Evolutionary conservation across 2,329 filamentous ascomycete species (phyloP), one percentile per base, ranked within the genome.

Genomic region (Pseudocercospora crystallina): DNA sequence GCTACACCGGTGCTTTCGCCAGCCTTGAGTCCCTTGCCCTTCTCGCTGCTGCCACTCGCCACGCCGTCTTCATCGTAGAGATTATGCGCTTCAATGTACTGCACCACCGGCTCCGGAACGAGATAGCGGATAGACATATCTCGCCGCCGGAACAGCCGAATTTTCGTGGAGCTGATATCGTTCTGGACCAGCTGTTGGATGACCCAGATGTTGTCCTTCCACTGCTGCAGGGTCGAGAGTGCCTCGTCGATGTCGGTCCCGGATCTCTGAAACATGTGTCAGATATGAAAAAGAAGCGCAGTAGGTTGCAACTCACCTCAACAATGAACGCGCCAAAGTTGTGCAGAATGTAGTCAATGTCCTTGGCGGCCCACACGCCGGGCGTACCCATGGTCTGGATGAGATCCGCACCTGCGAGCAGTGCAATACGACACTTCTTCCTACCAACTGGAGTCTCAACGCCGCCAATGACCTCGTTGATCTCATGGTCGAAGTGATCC

Each of bases 241-340:
- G 91, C 90, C 65, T 95, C 88, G 56, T 95, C 88, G 43, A 95
- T 87, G 64, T 95, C 89, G 15, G 90, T 95, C 37, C 90, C 91
- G 35, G 84, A 85, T 53, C 92, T 83, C 76, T 96, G 35, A 5
- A 26, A 15, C 17, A 9, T 33, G 12, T 36, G 46, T 49, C 31
- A 49, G 46, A 32, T 9, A 12, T 8, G 5, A 36, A 5, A 15
- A 5, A 8, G n/a, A 17, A 8, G 32, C 3, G 11, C 12, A 34
- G 31, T 4, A n/a, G 15, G 31, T 13, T 8, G 11, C 2, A n/a
- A 50, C 64, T 53, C 52, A 69, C 68, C 65, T 70, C 69, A 17
- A 95, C 81, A 52, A 95, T 89, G 68, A 95, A 91, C 9, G 86
- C 84, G 37, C 89, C 89, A 65, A 87, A 96, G 66, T 86, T 81